Conservation (phyloP, 1,284 basidiomycete species). For the Golubevia pallescens region DNA sequence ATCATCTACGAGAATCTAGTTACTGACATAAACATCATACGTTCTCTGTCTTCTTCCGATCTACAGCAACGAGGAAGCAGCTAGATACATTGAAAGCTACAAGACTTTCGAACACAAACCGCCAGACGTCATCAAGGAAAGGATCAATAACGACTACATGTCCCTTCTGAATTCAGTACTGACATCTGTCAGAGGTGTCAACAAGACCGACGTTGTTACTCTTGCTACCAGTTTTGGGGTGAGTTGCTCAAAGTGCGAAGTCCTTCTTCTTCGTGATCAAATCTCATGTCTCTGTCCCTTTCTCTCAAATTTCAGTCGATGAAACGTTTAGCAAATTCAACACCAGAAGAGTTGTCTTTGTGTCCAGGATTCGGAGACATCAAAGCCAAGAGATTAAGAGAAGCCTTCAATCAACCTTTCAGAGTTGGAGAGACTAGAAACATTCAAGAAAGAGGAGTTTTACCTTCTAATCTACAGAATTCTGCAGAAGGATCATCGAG, state of each 20-base stretch:
- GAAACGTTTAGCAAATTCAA: constrained; percentile 16
- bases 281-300: constrained; percentile 19
- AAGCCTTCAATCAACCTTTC: constrained; percentile 69
- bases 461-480: background rate
- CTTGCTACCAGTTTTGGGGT: constrained; percentile 91
- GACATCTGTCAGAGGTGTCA: constrained; percentile 89
- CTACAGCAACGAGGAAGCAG: too few species aligned
- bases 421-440: constrained; percentile 37
- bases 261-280: constrained; percentile 4
- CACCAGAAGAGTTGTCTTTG: constrained; percentile 76
- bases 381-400: constrained; percentile 76
- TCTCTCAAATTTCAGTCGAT: too few species aligned
- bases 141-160: constrained; percentile 84
- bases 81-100: constrained; percentile 69
- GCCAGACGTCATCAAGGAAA: constrained; percentile 91
- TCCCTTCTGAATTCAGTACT: constrained; percentile 82
- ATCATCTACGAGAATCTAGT: too few species aligned
- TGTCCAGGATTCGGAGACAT: constrained; percentile 93
- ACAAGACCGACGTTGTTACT: constrained; percentile 96
- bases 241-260: constrained; percentile 61
- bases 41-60: too few species aligned
- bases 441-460: constrained; percentile 15
- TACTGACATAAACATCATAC: too few species aligned
- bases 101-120: constrained; percentile 93
- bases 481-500: background rate